phyloP scores from a whole-genome alignment of 257 asterid species.

The Lithospermum erythrorhizon region DNA sequence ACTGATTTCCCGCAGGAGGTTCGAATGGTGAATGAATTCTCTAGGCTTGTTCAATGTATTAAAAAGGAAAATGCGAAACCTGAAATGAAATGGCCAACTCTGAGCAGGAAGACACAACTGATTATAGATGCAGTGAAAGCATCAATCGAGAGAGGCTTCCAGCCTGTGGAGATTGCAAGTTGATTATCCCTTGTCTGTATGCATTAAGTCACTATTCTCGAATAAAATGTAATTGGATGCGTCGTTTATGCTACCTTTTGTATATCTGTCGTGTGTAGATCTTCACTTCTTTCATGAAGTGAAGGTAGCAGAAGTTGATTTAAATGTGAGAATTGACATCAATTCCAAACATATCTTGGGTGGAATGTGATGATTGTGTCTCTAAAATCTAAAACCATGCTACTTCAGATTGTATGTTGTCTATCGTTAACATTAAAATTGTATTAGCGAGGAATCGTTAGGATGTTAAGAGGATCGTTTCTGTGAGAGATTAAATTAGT shows the following conservation, averaged over 20 bases:
- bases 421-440: too few relatives aligned
- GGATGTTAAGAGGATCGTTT: too few relatives aligned
- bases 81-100: constrained; percentile 48
- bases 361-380: neutral
- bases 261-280: too few relatives aligned
- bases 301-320: neutral
- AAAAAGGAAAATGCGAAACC: constrained; percentile 21
- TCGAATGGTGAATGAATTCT: constrained; percentile 57
- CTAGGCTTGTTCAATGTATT: constrained; percentile 30
- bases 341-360: neutral
- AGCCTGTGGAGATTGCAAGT: constrained; percentile 22
- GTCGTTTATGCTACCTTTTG: neutral
- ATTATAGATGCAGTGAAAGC: constrained; percentile 60
- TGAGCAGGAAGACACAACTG: constrained; percentile 56
- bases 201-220: neutral
- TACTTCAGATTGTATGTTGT: neutral
- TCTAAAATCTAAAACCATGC: too few relatives aligned
- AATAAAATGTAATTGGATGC: neutral
- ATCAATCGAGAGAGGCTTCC: constrained; percentile 45
- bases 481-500: too few relatives aligned
- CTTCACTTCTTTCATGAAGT: neutral
- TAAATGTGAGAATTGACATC: neutral
- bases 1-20: constrained; percentile 71
- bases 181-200: neutral
- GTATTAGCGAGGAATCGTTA: too few relatives aligned